Evolutionary conservation across 371 early-diverging fungal species (phyloP).

Genomic region (Parasitella parasitica): DNA sequence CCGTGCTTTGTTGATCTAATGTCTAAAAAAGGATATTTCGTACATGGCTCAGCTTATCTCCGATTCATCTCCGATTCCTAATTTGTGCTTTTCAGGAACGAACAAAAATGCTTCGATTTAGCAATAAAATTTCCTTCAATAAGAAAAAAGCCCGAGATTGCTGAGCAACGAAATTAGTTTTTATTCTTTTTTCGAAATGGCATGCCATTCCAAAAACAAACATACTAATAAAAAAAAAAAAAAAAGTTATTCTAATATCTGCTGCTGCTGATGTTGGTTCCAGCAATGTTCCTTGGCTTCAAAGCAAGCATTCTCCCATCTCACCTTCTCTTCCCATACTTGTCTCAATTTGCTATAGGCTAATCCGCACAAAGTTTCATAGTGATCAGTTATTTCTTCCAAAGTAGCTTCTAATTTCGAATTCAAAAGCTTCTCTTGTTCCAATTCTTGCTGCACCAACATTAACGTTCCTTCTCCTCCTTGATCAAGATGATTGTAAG

Average conservation of each 20-base stretch:
- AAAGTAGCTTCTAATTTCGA: constrained; percentile 46
- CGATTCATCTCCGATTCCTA: neutral
- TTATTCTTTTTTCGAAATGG: neutral
- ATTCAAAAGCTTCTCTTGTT: constrained; percentile 40
- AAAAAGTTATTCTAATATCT: constrained; percentile 6
- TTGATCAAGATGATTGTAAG: too few species aligned
- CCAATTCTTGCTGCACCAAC: constrained; percentile 38
- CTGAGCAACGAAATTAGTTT: neutral
- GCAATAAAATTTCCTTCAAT: neutral
- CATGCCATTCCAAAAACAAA: neutral
- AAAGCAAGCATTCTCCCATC: constrained; percentile 39
- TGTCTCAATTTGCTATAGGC: constrained; percentile 56
- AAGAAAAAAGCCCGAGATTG: neutral
- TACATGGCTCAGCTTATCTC: neutral
- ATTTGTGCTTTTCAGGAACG: neutral
- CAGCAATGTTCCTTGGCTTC: constrained; percentile 26
- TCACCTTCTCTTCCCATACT: constrained; percentile 46
- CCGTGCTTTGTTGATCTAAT: neutral
- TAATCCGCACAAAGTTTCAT: constrained; percentile 51
- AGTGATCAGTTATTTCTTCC: constrained; percentile 50
- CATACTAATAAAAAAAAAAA: too few species aligned
- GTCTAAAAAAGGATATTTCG: neutral
- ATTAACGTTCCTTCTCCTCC: neutral
- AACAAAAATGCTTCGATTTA: neutral
- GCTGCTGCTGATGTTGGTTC: constrained; percentile 23